Percentiles rank a stretch among this genome's conserved stretches.
Conservation (phyloP, 306 rosid genomes). For the Medicago lupulina region DNA sequence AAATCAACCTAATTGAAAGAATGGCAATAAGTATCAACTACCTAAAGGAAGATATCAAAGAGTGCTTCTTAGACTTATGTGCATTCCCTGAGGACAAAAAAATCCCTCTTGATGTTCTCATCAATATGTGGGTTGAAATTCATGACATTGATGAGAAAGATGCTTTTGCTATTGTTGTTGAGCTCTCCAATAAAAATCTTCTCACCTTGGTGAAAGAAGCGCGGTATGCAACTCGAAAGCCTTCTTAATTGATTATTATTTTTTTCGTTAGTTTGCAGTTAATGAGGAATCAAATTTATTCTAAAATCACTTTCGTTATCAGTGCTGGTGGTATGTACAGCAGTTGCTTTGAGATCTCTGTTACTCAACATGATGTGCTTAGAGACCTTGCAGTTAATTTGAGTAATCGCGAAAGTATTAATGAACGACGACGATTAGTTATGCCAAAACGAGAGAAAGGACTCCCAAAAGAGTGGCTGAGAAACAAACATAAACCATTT, state of each 20-base stretch:
- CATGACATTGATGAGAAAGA: conserved; percentile 72
- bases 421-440: conserved; percentile 63
- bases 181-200: conserved; percentile 84
- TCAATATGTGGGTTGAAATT: conserved; percentile 83
- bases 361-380: conserved; percentile 85
- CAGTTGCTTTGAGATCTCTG: conserved; percentile 78
- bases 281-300: background rate
- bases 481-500: conserved; percentile 59
- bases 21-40: conserved; percentile 72
- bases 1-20: conserved; percentile 62
- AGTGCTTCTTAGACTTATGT: conserved; percentile 86
- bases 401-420: conserved; percentile 50
- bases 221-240: conserved; percentile 55
- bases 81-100: conserved; percentile 87
- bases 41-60: conserved; percentile 59
- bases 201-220: conserved; percentile 76
- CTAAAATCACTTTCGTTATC: conserved; percentile 40
- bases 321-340: conserved; percentile 73
- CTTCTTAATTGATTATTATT: background rate
- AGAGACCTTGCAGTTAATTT: conserved; percentile 83
- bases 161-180: conserved; percentile 79
- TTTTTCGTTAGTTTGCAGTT: background rate
- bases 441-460: conserved; percentile 76
- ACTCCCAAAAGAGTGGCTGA: conserved; percentile 83
- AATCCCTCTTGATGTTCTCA: conserved; percentile 84